Evolutionary conservation across 805 yeast species (phyloP), one percentile per base, ranked within the genome.

Genomic region (Kuraishia hungarica): DNA sequence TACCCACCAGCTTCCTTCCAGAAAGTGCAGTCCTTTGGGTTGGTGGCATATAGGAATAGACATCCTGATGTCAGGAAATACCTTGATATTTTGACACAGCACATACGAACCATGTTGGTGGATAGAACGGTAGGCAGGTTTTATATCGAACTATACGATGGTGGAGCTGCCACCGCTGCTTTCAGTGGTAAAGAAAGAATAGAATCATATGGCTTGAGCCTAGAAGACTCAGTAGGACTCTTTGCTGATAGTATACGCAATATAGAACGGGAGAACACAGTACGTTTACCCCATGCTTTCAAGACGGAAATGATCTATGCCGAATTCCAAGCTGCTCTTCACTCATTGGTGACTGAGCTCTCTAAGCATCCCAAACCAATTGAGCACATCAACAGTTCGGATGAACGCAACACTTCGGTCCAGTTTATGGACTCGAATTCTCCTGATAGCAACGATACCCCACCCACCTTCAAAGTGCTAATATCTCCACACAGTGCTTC

Each of bases 1-100:
- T 87, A 87, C 60, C 85, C 85, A 0, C 61, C 56, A 1, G 76
- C 72, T 52, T 72, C 55, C 6, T 87, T 79, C 62, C 71, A 68
- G 22, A 62, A 64, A 13, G 68, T 69, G 2, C 72, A 74, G 23
- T 74, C 78, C 3, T 80, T 78, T 60, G 72, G 74, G 46, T 54
- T 80, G 17, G 67, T 65, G 47, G 67, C 76, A 0, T 77, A 79
- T 13, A 68, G 72, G 43, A 73, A 70, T 52, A 66, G 84, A 57
- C 81, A 80, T 59, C 82, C 82, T 0, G 71, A 61, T 1, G 72
- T 78, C n/a, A 67, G 66, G 22, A 54, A 61, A 3, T 77, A 77
- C 56, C 60, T 77, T 6, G 72, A 68, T 48, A 67, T 66, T 19
- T 60, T 74, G 17, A 61, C 70, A 1, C 51, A 53, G 1, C 69